Conservation (phyloP, 129 eudicot genomes). For the Ambrosia artemisiifolia region DNA sequence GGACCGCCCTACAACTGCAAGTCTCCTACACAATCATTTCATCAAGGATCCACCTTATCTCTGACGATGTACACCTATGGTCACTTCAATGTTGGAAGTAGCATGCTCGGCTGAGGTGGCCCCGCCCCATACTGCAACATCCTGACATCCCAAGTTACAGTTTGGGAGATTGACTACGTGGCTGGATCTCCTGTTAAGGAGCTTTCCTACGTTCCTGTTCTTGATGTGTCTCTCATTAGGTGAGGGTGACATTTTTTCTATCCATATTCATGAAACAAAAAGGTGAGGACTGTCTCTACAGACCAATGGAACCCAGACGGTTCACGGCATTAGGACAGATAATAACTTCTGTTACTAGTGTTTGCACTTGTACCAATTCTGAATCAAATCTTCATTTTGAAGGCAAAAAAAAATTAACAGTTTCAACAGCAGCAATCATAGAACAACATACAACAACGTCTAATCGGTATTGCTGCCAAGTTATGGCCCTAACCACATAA, state of each 20-base stretch:
- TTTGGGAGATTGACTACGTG: no score
- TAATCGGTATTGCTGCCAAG: constrained; percentile 24
- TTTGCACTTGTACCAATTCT: not conserved
- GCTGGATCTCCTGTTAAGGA: no score
- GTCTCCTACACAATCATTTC: no score
- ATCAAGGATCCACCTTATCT: no score
- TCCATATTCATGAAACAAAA: not conserved
- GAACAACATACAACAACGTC: constrained; percentile 14
- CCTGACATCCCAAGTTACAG: no score
- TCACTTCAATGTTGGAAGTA: not conserved
- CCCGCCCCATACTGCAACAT: not conserved
- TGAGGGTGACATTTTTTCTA: not conserved
- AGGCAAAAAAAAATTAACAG: constrained; percentile 1
- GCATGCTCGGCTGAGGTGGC: not conserved
- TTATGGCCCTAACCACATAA: constrained; percentile 24
- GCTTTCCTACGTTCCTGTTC: no score
- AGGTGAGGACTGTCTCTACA: no score
- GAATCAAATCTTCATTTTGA: not conserved
- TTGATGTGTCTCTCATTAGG: no score
- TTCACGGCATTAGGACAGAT: no score
- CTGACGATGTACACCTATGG: not conserved
- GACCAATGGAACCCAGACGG: no score
- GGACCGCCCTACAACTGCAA: no score
- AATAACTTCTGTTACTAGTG: not conserved
- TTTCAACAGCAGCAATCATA: constrained; percentile 19